A percentile compares a stretch with the other conserved stretches of the same genome.
Conservation (phyloP, 192 early-diverging fungal species). For the Jimgerdemannia flammicorona region DNA sequence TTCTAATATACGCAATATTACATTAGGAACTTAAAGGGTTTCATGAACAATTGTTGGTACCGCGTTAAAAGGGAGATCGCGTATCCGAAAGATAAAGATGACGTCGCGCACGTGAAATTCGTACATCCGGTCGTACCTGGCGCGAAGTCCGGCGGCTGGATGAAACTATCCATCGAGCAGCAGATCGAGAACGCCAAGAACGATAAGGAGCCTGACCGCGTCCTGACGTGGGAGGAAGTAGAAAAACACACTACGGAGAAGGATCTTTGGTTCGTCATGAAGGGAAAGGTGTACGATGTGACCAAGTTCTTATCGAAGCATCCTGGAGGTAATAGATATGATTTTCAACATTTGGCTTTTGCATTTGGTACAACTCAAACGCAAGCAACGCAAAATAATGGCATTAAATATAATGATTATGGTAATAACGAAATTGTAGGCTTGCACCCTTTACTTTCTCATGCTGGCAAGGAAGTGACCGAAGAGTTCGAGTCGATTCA, state of each 20-base stretch:
- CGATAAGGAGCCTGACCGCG: too few species aligned
- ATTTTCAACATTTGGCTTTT: too few species aligned
- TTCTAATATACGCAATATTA: too few species aligned
- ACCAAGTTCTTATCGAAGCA: slow-evolving; percentile 69
- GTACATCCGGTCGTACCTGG: slow-evolving; percentile 53
- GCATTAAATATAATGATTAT: slow-evolving; percentile 82
- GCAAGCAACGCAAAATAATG: slow-evolving; percentile 12
- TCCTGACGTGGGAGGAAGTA: slow-evolving; percentile 58
- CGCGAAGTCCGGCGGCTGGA: too few species aligned
- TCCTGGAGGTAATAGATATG: slow-evolving; percentile 61
- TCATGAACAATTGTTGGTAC: slow-evolving; percentile 73
- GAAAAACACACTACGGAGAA: slow-evolving; percentile 53
- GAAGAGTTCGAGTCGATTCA: slow-evolving; percentile 93
- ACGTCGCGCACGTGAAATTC: slow-evolving; percentile 35
- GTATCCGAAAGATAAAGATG: slow-evolving; percentile 9
- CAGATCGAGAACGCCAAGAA: too few species aligned
- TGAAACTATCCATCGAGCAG: too few species aligned
- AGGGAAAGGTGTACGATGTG: slow-evolving; percentile 67
- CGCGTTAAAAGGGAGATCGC: slow-evolving; percentile 13
- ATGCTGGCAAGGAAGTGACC: slow-evolving; percentile 74
- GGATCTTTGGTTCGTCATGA: slow-evolving; percentile 78
- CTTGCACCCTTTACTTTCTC: too few species aligned
- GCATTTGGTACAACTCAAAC: too few species aligned
- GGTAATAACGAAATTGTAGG: slow-evolving; percentile 11
- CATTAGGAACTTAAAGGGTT: slow-evolving; percentile 47